phyloP scores from a whole-genome alignment of 441 rosid genomes.

The Adansonia madagascariensis region DNA sequence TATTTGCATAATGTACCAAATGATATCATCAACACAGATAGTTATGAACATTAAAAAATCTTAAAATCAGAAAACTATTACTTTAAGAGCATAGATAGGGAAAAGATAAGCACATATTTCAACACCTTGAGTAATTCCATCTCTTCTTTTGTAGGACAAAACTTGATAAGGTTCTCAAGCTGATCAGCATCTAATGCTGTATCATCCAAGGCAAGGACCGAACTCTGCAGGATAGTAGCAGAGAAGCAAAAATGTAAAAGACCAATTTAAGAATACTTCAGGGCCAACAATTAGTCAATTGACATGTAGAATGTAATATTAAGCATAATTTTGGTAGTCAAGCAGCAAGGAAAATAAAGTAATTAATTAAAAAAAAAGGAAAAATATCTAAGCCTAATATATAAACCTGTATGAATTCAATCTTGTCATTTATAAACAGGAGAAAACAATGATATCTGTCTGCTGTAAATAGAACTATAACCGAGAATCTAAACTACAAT shows the following conservation, averaged over 20 bases:
- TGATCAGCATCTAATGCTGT: slow-evolving; percentile 86
- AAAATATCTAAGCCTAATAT: neutral
- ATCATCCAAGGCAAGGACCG: slow-evolving; percentile 83
- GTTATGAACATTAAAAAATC: neutral
- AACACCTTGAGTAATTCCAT: slow-evolving; percentile 78
- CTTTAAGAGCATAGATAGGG: neutral
- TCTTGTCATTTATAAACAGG: neutral
- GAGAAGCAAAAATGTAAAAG: slow-evolving; percentile 32
- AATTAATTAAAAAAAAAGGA: neutral
- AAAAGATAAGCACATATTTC: slow-evolving; percentile 12
- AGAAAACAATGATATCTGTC: neutral
- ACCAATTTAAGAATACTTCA: slow-evolving; percentile 22
- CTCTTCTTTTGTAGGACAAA: slow-evolving; percentile 97
- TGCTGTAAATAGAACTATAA: neutral
- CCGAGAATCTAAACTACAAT: neutral
- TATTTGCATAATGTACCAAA: slow-evolving; percentile 9
- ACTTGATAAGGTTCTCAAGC: slow-evolving; percentile 87
- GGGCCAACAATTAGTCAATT: neutral
- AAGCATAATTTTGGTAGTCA: neutral
- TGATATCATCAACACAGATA: neutral
- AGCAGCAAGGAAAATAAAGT: neutral
- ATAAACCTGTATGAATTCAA: neutral
- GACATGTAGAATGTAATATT: slow-evolving; percentile 3
- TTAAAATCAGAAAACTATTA: neutral
- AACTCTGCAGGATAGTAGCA: slow-evolving; percentile 54